Evolutionary conservation across 192 early-diverging fungal genomes (phyloP).

Genomic region (Gamsiella multidivaricata): DNA sequence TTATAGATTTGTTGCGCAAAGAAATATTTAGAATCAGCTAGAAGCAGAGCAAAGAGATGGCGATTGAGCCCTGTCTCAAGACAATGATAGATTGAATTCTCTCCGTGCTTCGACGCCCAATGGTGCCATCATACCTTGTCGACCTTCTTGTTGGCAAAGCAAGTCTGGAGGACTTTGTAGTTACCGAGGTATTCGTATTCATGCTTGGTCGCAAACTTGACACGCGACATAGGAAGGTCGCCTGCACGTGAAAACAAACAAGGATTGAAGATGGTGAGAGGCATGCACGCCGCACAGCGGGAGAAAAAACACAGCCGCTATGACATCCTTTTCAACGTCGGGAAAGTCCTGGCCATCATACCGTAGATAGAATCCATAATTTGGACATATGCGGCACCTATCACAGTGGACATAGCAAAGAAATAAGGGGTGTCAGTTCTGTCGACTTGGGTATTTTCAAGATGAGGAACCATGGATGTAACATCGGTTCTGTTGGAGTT

Average conservation of each 20-base stretch:
- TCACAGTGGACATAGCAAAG: too few relatives aligned
- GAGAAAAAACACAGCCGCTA: background rate
- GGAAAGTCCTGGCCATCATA: slow-evolving; percentile 29
- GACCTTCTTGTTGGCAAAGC: slow-evolving; percentile 90
- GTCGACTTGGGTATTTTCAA: too few relatives aligned
- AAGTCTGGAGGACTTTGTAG: slow-evolving; percentile 92
- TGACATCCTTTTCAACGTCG: background rate
- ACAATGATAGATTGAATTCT: background rate
- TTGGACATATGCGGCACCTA: slow-evolving; percentile 77
- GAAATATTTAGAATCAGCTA: too few relatives aligned
- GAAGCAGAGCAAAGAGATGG: background rate
- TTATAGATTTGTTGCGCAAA: background rate
- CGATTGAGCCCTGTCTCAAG: background rate
- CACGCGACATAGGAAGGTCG: slow-evolving; percentile 86
- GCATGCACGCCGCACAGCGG: background rate
- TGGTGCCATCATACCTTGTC: slow-evolving; percentile 93
- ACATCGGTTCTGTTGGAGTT: too few relatives aligned
- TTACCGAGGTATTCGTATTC: slow-evolving; percentile 97
- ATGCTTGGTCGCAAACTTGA: slow-evolving; percentile 95
- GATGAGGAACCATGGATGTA: too few relatives aligned
- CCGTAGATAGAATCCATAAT: slow-evolving; percentile 79
- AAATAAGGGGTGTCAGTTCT: too few relatives aligned
- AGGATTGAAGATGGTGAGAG: background rate
- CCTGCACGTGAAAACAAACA: slow-evolving; percentile 52
- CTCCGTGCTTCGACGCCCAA: too few relatives aligned